Conservation (phyloP, 352 stramenopile genomes). For the Phytophthora colocasiae region DNA sequence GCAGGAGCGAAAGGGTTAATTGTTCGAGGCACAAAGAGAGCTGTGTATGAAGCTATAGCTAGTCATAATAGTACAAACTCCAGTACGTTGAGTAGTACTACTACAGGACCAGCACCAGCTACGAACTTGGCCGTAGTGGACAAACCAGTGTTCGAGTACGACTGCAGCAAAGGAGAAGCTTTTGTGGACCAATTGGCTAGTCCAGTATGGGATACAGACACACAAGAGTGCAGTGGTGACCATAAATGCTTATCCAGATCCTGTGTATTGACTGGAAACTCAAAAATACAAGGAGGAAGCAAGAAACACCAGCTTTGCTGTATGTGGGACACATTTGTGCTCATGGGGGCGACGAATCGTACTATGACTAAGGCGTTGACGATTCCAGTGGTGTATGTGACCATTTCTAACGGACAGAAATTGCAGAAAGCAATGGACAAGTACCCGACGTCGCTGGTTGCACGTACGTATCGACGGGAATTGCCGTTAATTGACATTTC, state of each 20-base stretch:
- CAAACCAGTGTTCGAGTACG: constrained; percentile 71
- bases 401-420: constrained; percentile 60
- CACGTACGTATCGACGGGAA: constrained; percentile 53
- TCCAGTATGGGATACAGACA: constrained; percentile 61
- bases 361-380: constrained; percentile 45
- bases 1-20: constrained; percentile 65
- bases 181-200: constrained; percentile 52
- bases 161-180: constrained; percentile 64
- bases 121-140: constrained; percentile 9
- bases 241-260: constrained; percentile 52
- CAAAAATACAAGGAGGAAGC: constrained; percentile 18
- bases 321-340: constrained; percentile 80
- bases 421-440: constrained; percentile 46
- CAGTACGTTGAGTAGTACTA: constrained; percentile 7
- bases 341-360: constrained; percentile 72
- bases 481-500: constrained; percentile 61
- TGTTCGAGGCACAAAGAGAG: constrained; percentile 62
- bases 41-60: constrained; percentile 64
- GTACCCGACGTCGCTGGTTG: constrained; percentile 50
- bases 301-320: constrained; percentile 70
- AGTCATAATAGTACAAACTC: constrained; percentile 51
- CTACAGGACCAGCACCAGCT: no score
- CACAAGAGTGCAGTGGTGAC: constrained; percentile 39
- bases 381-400: constrained; percentile 78
- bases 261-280: constrained; percentile 67